These are phyloP conservation scores for Phycomyces blakesleeanus DNA, from an alignment of 192 early-diverging fungal genomes.

Conservation along the genomic window DNA sequence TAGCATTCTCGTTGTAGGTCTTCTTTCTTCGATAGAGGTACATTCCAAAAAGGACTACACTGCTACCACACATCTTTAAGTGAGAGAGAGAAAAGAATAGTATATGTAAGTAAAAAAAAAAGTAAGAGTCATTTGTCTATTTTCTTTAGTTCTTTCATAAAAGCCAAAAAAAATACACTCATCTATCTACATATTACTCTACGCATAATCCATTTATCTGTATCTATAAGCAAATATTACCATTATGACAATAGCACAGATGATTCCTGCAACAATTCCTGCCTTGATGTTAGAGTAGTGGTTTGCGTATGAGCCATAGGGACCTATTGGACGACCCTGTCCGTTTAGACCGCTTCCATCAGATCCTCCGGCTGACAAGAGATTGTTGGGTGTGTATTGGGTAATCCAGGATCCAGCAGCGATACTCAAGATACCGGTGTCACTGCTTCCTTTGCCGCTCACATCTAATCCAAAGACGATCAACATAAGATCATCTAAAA, in stretches of 20 bases:
- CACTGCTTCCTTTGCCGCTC: slow-evolving; percentile 9
- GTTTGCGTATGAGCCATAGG: background rate
- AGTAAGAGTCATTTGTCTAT: background rate
- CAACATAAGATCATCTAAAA: slow-evolving; percentile 25
- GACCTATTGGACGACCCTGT: background rate
- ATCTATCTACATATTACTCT: no score
- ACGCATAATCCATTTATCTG: no score
- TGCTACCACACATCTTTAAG: slow-evolving; percentile 13
- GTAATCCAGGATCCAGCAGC: slow-evolving; percentile 24
- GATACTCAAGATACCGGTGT: slow-evolving; percentile 23
- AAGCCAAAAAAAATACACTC: no score
- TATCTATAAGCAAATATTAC: slow-evolving; percentile 9
- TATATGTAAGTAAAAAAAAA: background rate
- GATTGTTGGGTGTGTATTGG: slow-evolving; percentile 20
- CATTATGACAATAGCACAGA: slow-evolving; percentile 17
- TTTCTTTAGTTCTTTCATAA: no score
- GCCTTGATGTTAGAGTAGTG: slow-evolving; percentile 15
- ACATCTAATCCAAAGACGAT: slow-evolving; percentile 20
- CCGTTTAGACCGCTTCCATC: background rate
- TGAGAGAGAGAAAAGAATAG: no score
- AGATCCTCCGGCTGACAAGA: slow-evolving; percentile 5
- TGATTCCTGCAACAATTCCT: slow-evolving; percentile 21
- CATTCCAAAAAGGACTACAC: slow-evolving; percentile 3
- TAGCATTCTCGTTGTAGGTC: background rate
- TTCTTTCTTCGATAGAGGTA: slow-evolving; percentile 5